Base-by-base conservation (phyloP, 306 rosid species). In the Lotus japonicus region DNA sequence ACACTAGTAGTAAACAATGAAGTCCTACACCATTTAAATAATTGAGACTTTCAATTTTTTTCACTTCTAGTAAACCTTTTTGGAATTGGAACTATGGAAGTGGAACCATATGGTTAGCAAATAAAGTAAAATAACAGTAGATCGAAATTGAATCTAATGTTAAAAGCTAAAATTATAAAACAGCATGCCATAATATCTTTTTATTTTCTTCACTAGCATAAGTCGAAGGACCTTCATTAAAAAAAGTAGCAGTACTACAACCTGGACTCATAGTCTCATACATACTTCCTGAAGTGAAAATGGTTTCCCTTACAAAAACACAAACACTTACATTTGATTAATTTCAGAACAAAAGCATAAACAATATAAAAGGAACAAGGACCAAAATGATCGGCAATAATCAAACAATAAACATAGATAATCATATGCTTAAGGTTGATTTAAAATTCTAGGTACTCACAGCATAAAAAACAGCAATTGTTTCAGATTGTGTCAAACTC, bases 381-480 rank as follows among this genome's bases (percentile, higher is more conserved):
- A 21, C 62, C 14, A 50, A 58, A 65, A 64, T 42, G 43, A 70
- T 65, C 18, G 19, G 61, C 46, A 67, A 64, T 19, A 69, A 46
- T 23, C 26, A 26, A 16, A 5, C 36, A 31, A 31, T 4, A 31
- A 31, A 31, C 36, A 31, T 31, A 31, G 36, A 7, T 58, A 58
- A 45, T 59, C 53, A 59, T 6, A 67, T 31, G 36, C 35, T 39
- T n/a, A 71, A 75, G 53, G 42, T 46, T 45, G 39, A 57, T 56
- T 58, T 64, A 23, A 59, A 59, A 45, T 28, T 56, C 36, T 53
- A 71, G 76, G 15, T 50, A 84, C 97, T 86, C 73, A 90, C 99
- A 71, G 90, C 97, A 74, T 94, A 94, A 49, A 94, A 68, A 70
- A 94, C 97, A 0, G 99, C 97, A 56, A 90, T 9, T 54, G 83